These are phyloP conservation scores for Aegilops longissima DNA, from an alignment of 176 grass and related monocot species.

Conservation along the genomic window DNA sequence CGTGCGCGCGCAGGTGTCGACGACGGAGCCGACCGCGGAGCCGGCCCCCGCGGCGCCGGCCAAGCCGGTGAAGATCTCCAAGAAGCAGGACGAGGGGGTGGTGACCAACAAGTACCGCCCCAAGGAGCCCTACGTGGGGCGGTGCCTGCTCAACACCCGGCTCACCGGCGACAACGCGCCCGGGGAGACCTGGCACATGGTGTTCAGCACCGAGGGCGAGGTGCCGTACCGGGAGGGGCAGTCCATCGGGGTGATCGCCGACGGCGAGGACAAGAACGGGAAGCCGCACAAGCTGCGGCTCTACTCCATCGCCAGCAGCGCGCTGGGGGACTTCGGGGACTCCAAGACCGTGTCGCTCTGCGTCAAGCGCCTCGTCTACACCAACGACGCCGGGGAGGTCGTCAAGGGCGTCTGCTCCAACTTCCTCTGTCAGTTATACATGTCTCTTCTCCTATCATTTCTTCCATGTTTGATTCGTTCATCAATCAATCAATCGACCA, in stretches of 20 bases:
- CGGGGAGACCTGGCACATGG: slow-evolving; percentile 98
- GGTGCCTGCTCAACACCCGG: slow-evolving; percentile 82
- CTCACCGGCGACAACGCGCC: slow-evolving; percentile 88
- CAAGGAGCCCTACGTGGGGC: slow-evolving; percentile 75
- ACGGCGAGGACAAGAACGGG: slow-evolving; percentile 89
- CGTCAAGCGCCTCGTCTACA: slow-evolving; percentile 93
- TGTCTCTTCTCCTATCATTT: not conserved
- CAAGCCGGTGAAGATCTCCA: slow-evolving; percentile 59
- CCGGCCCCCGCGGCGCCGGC: slow-evolving; percentile 8
- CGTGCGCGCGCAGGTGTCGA: slow-evolving; percentile 57
- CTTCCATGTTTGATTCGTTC: not conserved
- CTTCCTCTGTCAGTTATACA: slow-evolving; percentile 57
- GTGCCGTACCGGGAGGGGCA: slow-evolving; percentile 89
- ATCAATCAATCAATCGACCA: not conserved
- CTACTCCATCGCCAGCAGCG: slow-evolving; percentile 96
- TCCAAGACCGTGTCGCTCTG: slow-evolving; percentile 87
- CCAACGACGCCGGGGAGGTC: slow-evolving; percentile 85
- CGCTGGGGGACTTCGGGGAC: slow-evolving; percentile 84
- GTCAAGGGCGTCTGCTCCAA: slow-evolving; percentile 99
- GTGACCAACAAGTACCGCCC: slow-evolving; percentile 75
- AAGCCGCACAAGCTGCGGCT: slow-evolving; percentile 91
- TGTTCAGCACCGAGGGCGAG: slow-evolving; percentile 82
- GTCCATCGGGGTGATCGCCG: slow-evolving; percentile 83
- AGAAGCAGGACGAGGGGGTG: slow-evolving; percentile 81
- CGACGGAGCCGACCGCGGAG: slow-evolving; percentile 34